These are phyloP conservation scores for Sporopachydermia lactativora DNA, from an alignment of 805 yeast species.

Conservation along the genomic window DNA sequence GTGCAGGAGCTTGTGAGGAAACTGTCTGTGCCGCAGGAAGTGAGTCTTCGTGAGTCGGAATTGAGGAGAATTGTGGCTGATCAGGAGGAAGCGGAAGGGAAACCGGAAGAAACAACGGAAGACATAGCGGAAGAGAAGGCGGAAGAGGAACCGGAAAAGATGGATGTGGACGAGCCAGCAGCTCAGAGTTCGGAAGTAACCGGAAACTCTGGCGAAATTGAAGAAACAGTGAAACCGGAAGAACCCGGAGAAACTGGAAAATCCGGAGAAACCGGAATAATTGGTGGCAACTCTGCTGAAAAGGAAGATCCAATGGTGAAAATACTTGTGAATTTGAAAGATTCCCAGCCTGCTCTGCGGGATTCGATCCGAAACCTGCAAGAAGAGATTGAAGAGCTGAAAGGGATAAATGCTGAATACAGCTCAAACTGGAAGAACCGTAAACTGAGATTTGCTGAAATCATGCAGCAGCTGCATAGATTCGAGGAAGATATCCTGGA, in stretches of 20 bases:
- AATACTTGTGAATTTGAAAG: conserved; percentile 10
- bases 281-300: too few relatives aligned
- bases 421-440: neutral
- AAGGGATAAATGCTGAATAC: neutral
- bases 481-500: conserved; percentile 1
- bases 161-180: too few relatives aligned
- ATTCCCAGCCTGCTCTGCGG: conserved; percentile 12
- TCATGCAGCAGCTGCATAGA: neutral
- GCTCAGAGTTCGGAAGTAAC: too few relatives aligned
- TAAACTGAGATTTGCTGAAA: neutral
- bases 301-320: conserved; percentile 11
- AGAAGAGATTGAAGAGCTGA: conserved; percentile 18
- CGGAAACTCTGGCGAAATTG: too few relatives aligned
- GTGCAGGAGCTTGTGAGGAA: neutral
- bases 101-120: too few relatives aligned
- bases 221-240: too few relatives aligned
- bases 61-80: conserved; percentile 9
- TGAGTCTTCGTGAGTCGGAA: neutral
- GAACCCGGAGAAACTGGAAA: too few relatives aligned
- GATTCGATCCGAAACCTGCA: conserved; percentile 11
- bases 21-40: neutral
- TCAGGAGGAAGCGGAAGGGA: too few relatives aligned
- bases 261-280: too few relatives aligned
- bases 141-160: too few relatives aligned
- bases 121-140: too few relatives aligned